Evolutionary conservation across 2,329 filamentous ascomycete species (phyloP).

Genomic region (Fusarium nodosum): DNA sequence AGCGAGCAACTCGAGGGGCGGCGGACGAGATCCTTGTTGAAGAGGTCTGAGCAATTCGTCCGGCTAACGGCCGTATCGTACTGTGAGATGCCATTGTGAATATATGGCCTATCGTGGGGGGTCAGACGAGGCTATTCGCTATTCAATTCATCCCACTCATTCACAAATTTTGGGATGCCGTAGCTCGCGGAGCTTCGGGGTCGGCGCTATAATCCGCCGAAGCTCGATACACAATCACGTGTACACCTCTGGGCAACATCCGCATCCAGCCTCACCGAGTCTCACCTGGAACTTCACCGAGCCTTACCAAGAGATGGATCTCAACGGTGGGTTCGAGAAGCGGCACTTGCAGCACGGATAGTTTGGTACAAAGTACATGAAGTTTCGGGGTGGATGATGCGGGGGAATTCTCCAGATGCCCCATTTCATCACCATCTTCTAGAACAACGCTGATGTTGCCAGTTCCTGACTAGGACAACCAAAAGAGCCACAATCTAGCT

Average conservation of each 20-base stretch:
- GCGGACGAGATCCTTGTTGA: constrained; percentile 25
- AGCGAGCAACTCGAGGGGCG: constrained; percentile 49
- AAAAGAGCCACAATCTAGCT: constrained; percentile 38
- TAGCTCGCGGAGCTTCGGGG: constrained; percentile 20
- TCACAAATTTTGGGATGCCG: constrained; percentile 45
- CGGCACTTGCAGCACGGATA: constrained; percentile 51
- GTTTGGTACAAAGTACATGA: constrained; percentile 50
- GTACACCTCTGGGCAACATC: not conserved
- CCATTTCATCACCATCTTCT: constrained; percentile 48
- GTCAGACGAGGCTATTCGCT: constrained; percentile 42
- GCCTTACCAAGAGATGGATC: constrained; percentile 43
- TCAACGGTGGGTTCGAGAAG: constrained; percentile 42
- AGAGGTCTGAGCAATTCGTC: constrained; percentile 44
- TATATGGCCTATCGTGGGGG: constrained; percentile 33
- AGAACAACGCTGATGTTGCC: constrained; percentile 41
- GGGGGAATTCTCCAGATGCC: constrained; percentile 50
- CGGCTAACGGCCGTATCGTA: constrained; percentile 49
- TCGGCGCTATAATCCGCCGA: constrained; percentile 37
- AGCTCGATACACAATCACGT: constrained; percentile 12
- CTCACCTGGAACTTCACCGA: constrained; percentile 34
- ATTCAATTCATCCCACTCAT: constrained; percentile 33
- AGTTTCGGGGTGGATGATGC: constrained; percentile 46
- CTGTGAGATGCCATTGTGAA: constrained; percentile 51
- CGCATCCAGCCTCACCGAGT: constrained; percentile 17
- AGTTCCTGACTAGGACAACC: constrained; percentile 48